Base-by-base conservation (phyloP, 164 flowering plant genomes). In the Sedum album region DNA sequence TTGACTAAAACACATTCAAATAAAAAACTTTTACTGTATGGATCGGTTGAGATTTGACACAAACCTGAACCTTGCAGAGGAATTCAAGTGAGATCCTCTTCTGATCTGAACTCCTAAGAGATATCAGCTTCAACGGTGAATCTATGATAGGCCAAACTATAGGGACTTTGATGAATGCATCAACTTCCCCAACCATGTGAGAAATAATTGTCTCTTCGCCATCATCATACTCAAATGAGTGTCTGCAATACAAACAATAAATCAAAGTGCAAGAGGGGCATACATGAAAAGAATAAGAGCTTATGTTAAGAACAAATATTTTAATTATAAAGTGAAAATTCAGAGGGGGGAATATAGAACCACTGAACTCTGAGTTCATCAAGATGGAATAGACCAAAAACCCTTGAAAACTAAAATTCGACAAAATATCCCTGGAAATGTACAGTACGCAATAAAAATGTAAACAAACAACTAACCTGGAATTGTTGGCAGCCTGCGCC, bases 31-130 rank as follows among this genome's bases (percentile, higher is more conserved):
- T 21, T 6, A 51, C 10, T n/a, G 38, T 14, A 3, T 17, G 57
- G 57, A 51, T 51, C 21, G 26, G 25, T 9, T 21, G 1, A 57
- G 17, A 28, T 13, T 28, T 36, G 15, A 25, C 44, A 73, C 87
- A 81, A 70, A 86, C 96, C 93, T 82, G 81, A 71, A 92, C 87
- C 73, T 81, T 84, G 85, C 86, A 84, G 31, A 86, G 82, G 71
- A 88, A 75, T 74, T 81, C 76, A 69, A 80, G 72, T 17, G 97
- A 83, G 57, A 85, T 72, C 73, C 73, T 85, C 46, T 69, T 73
- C 51, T 77, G 73, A 70, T 82, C 77, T 68, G 90, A 80, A 71
- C 78, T 82, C 80, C 82, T 80, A 66, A 93, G 79, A 41, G 90
- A 83, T n/a, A 79, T 70, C 67, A 93, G 80, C 79, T 81, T 86